Conservation (phyloP, 495 filamentous ascomycete genomes). For the Penicillium dipodomyicola region DNA sequence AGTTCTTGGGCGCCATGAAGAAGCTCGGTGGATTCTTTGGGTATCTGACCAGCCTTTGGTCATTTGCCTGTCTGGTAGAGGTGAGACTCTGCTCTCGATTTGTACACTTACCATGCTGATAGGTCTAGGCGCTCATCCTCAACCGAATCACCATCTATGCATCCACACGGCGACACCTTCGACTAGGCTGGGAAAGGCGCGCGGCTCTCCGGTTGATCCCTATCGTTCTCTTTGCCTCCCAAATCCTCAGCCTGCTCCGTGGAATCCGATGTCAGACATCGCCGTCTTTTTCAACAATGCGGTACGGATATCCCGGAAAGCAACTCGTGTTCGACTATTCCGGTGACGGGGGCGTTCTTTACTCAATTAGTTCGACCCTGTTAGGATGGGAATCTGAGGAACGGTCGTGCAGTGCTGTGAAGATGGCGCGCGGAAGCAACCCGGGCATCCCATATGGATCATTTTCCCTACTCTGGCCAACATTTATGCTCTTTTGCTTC, state of each 20-base stretch:
- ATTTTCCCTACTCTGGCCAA: conserved; percentile 79
- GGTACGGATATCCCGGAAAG: conserved; percentile 69
- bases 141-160: conserved; percentile 94
- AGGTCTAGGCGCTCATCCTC: conserved; percentile 67
- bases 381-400: conserved; percentile 66
- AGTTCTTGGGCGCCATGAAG: conserved; percentile 42
- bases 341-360: conserved; percentile 64
- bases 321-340: conserved; percentile 69
- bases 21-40: conserved; percentile 85
- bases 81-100: conserved; percentile 34
- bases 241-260: conserved; percentile 68
- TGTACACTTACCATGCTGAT: conserved; percentile 14
- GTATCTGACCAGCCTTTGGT: conserved; percentile 93
- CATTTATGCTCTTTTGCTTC: conserved; percentile 77
- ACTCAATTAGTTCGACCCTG: conserved; percentile 63
- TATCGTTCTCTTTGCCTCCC: conserved; percentile 68
- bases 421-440: conserved; percentile 62
- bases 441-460: conserved; percentile 62
- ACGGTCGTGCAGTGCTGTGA: conserved; percentile 66
- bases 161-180: conserved; percentile 73
- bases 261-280: conserved; percentile 93
- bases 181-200: conserved; percentile 67
- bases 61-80: conserved; percentile 77
- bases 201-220: conserved; percentile 71
- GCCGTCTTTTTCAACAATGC: conserved; percentile 65